Evolutionary conservation across 257 asterid species (phyloP).

Genomic region (Solanum gracilifrons): DNA sequence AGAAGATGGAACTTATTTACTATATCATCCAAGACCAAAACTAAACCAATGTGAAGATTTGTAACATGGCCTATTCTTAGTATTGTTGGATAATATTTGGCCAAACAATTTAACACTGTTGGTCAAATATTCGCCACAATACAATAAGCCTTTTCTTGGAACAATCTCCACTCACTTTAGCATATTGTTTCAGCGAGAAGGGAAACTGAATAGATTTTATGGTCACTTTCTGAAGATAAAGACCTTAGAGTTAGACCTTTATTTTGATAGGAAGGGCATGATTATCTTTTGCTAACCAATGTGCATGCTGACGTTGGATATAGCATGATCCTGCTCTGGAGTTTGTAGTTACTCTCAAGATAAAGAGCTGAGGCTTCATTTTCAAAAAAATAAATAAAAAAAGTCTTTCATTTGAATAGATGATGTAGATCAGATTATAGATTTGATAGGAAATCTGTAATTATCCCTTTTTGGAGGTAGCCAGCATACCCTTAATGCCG

Average conservation of each 20-base stretch:
- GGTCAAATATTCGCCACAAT: background rate
- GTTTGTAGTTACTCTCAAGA: background rate
- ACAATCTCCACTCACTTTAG: background rate
- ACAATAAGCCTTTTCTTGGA: background rate
- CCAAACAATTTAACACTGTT: background rate
- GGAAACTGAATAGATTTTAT: background rate
- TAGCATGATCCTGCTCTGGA: background rate
- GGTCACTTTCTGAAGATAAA: background rate
- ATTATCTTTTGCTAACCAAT: background rate
- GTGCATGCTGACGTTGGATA: background rate
- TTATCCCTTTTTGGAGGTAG: background rate
- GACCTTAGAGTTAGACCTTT: background rate
- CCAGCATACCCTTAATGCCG: background rate
- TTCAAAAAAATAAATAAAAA: background rate
- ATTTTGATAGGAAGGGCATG: background rate
- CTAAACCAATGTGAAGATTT: background rate
- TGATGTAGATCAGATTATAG: background rate
- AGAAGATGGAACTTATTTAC: background rate
- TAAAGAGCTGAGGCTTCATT: background rate
- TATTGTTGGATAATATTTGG: background rate
- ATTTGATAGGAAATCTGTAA: background rate
- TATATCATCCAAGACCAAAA: background rate
- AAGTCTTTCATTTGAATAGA: background rate
- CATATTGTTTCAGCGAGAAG: background rate
- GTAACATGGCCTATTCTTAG: background rate